Evolutionary conservation across 2,329 filamentous ascomycete species (phyloP), one percentile per base, ranked within the genome.

Genomic region (Fusarium devonianum): DNA sequence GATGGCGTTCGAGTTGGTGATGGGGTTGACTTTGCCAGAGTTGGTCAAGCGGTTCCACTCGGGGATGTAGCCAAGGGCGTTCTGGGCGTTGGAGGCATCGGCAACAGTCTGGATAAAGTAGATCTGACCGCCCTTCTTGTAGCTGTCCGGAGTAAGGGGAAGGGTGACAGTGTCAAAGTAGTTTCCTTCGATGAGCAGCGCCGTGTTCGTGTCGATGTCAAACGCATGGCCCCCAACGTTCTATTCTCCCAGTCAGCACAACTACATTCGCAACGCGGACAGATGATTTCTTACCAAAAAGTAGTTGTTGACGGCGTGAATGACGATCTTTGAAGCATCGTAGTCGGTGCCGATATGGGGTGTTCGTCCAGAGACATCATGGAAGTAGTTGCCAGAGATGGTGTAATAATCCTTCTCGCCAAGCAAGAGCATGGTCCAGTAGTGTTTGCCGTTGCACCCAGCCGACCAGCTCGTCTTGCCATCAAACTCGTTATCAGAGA

Each of bases 221-320:
- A 85, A 84, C 10, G 80, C 78, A 66, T 85, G 82, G 16, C 78
- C 78, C 11, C 69, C 56, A 5, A 57, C 62, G 67, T 77, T 78
- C 63, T 77, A 74, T n/a, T n/a, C n/a, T n/a, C n/a, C n/a, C n/a
- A n/a, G n/a, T n/a, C n/a, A n/a, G n/a, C n/a, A n/a, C n/a, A n/a
- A n/a, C n/a, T n/a, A n/a, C n/a, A n/a, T n/a, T n/a, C n/a, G n/a
- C n/a, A n/a, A n/a, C n/a, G n/a, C n/a, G n/a, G n/a, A n/a, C n/a
- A n/a, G n/a, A n/a, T n/a, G n/a, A n/a, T n/a, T n/a, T n/a, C n/a
- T n/a, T n/a, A n/a, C n/a, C n/a, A n/a, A n/a, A 70, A 75, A 84
- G 75, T 82, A 83, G 75, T 84, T 85, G 77, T 84, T 84, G 63
- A 83, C 78, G 14, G 78, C 78, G 67, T 85, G 82, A 28, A 85